Evolutionary conservation across 345 rosid species (phyloP), one percentile per base, ranked within the genome.

Genomic region (thale cress (Arabidopsis thaliana)): DNA sequence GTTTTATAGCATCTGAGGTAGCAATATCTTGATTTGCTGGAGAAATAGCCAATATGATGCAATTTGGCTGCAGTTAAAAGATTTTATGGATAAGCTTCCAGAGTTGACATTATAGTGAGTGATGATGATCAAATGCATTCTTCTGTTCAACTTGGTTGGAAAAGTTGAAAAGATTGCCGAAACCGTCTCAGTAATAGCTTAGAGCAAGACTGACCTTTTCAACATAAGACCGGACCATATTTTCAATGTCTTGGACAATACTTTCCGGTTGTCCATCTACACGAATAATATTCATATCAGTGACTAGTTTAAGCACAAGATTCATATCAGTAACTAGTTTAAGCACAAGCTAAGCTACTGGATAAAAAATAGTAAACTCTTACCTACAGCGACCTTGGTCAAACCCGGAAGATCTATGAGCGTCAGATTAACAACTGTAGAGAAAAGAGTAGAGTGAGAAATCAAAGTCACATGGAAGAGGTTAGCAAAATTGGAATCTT

Each of bases 21-120:
- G 99, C 99, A 86, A 95, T 95, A 79, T 95, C 99, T 88, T 95
- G 99, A 88, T 95, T 95, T 9, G 99, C 99, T 52, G 99, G 99
- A 77, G 99, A 89, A 61, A 95, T 89, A 40, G 99, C 99, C 90
- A 95, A 87, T 82, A 95, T 93, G 82, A 95, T 90, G 87, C 93
- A 79, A 84, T 87, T 95, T 74, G 99, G 99, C 99, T 93, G 79
- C 89, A 83, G 73, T 84, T 81, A 68, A 57, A 65, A 51, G 28
- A 48, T 16, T 6, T 62, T 50, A 52, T 13, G 36, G 59, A 48
- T 77, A 30, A 69, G 71, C 67, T 69, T 76, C 79, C 45, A 59
- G 13, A n/a, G 52, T 40, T 30, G 49, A 69, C 25, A 45, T 34
- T 58, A 67, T 76, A 50, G 38, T 24, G 50, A 11, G 40, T 12